Evolutionary conservation across 177 flowering plant genomes (phyloP).

Genomic region (Tripterygium wilfordii): DNA sequence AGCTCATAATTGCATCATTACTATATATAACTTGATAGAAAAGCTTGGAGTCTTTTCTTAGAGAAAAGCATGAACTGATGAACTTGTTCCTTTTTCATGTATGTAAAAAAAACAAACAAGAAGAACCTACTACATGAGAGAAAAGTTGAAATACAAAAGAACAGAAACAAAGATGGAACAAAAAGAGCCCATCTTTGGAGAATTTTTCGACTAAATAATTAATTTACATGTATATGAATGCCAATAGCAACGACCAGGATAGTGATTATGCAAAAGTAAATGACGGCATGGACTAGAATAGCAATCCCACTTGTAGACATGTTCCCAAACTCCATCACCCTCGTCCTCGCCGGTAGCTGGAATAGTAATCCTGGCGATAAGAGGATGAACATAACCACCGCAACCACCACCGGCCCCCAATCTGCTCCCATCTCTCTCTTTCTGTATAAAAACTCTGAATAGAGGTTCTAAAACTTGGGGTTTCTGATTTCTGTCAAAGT

Average conservation of each 20-base stretch:
- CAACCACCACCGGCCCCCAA: slow-evolving; percentile 74
- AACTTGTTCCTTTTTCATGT: too few species aligned
- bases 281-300: slow-evolving; percentile 58
- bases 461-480: neutral
- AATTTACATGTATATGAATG: slow-evolving; percentile 42
- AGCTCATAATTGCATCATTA: too few species aligned
- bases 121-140: neutral
- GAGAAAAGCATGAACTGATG: too few species aligned
- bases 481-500: neutral
- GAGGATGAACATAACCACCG: slow-evolving; percentile 61
- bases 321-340: slow-evolving; percentile 77
- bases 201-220: too few species aligned
- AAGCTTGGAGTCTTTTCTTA: too few species aligned
- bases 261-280: slow-evolving; percentile 55
- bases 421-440: slow-evolving; percentile 46
- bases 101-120: neutral
- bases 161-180: neutral
- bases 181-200: neutral
- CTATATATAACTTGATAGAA: too few species aligned
- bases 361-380: slow-evolving; percentile 70
- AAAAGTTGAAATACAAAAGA: neutral
- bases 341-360: slow-evolving; percentile 64
- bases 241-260: slow-evolving; percentile 64
- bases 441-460: neutral
- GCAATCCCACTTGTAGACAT: slow-evolving; percentile 74